phyloP scores from a whole-genome alignment of 169 alveolate genomes.

The Cystoisospora suis region DNA sequence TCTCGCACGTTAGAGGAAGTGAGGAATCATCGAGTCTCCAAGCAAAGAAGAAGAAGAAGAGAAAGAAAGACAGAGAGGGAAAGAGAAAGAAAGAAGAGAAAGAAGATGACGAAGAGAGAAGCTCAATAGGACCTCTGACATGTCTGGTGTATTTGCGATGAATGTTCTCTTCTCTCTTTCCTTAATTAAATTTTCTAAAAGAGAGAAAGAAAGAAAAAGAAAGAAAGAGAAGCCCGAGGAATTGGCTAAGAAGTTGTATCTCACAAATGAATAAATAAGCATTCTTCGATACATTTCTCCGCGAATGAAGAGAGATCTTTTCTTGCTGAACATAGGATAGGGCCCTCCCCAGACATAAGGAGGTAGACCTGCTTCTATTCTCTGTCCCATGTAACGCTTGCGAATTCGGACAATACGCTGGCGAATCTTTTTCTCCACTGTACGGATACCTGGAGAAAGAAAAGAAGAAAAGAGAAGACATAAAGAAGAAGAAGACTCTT shows the following conservation, averaged over 20 bases:
- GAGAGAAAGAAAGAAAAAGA: background rate
- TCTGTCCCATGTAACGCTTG: conserved; percentile 71
- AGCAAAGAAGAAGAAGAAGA: background rate
- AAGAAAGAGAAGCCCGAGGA: background rate
- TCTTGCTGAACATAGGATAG: conserved; percentile 69
- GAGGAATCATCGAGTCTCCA: background rate
- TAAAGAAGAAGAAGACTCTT: background rate
- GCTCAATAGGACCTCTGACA: background rate
- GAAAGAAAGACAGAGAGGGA: background rate
- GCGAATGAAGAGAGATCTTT: conserved; percentile 62
- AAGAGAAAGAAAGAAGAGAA: background rate
- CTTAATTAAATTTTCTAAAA: background rate
- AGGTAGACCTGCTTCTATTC: conserved; percentile 72
- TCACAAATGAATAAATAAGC: conserved; percentile 73
- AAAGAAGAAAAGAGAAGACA: background rate
- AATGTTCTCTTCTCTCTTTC: background rate
- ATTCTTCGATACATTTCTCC: conserved; percentile 75
- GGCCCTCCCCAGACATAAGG: conserved; percentile 77
- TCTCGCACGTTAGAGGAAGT: background rate
- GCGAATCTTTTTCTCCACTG: conserved; percentile 73
- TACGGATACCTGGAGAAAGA: conserved; percentile 70
- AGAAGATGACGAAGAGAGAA: background rate
- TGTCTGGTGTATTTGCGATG: background rate
- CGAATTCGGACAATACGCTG: conserved; percentile 66
- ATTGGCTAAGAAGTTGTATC: background rate